Base-by-base conservation (phyloP, 257 asterid genomes). In the Jaltomata sinuosa region DNA sequence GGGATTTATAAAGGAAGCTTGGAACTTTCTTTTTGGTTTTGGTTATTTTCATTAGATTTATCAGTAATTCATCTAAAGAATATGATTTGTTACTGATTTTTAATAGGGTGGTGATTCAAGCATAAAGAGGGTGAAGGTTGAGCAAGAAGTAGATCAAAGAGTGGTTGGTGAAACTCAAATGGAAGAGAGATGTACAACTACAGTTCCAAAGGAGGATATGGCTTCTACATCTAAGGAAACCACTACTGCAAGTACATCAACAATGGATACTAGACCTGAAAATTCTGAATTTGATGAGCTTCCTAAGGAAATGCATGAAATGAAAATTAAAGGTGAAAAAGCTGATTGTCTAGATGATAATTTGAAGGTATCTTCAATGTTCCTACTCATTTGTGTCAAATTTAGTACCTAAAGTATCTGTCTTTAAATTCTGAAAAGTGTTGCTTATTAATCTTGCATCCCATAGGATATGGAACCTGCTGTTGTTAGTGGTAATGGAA, bases 391-490 rank as follows among this genome's bases (percentile, higher is more conserved):
- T 31, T 47, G 5, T 8, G 15, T 49, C 68, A 0, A 12, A 47
- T 22, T 64, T 62, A 25, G 79, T 18, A 45, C 10, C 2, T 47
- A 18, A 36, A n/a, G 38, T n/a, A 18, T 50, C 6, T 32, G 79
- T 34, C 54, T 62, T 32, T 65, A 21, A 38, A 54, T 54, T 65
- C 22, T 34, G 18, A 8, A 25, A 45, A 21, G 12, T 6, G 34
- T 31, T 6, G 15, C 38, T 83, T 27, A 83, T 47, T 2, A 19
- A 40, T 74, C 29, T 15, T 25, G 67, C 12, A 6, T 64, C 31
- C 67, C 18, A 2, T 21, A 94, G 98, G 97, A 94, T 85, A 94
- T 93, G 91, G 98, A 93, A 88, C 93, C 97, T 5, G 91, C 94
- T 85, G 89, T 93, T 74, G 90, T 94, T 31, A 87, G 91, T 80